A percentile compares a stretch with the other conserved stretches of the same genome.
phyloP scores from a whole-genome alignment of 164 flowering plant genomes.

The Amborella trichopoda region DNA sequence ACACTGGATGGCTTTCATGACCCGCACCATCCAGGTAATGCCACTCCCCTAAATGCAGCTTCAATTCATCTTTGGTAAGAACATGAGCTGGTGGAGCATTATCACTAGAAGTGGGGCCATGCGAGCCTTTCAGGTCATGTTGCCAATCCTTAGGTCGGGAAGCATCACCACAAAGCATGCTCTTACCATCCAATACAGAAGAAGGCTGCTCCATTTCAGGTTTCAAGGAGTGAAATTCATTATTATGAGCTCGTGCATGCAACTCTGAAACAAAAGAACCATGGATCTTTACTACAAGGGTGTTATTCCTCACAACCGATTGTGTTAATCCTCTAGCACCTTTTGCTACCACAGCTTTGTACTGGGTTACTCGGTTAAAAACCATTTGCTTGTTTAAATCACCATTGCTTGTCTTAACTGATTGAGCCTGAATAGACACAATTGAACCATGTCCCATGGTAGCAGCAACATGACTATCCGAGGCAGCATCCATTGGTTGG shows the following conservation, averaged over 20 bases:
- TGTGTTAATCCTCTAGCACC: slow-evolving; percentile 64
- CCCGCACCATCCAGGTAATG: slow-evolving; percentile 92
- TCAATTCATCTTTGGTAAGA: slow-evolving; percentile 53
- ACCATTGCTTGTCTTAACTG: neutral
- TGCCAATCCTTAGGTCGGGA: slow-evolving; percentile 26
- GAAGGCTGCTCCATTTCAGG: slow-evolving; percentile 29
- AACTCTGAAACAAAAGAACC: slow-evolving; percentile 65
- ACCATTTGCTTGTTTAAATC: neutral
- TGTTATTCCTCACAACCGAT: slow-evolving; percentile 84
- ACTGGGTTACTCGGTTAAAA: slow-evolving; percentile 26
- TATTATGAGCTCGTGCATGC: slow-evolving; percentile 39
- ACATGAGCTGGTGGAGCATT: slow-evolving; percentile 57
- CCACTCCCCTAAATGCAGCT: slow-evolving; percentile 87
- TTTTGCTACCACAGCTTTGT: slow-evolving; percentile 27
- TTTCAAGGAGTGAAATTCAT: slow-evolving; percentile 49
- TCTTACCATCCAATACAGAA: slow-evolving; percentile 38
- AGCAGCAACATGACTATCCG: neutral
- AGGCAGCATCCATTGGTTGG: slow-evolving; percentile 5
- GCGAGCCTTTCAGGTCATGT: slow-evolving; percentile 19
- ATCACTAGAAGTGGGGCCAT: slow-evolving; percentile 22
- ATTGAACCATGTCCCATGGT: neutral
- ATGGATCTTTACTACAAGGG: slow-evolving; percentile 79
- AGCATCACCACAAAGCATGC: slow-evolving; percentile 33
- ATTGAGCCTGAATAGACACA: neutral
- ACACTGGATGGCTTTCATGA: slow-evolving; percentile 71